phyloP scores from a whole-genome alignment of 1,139 yeast species.

The Diutina scorzettiae region DNA sequence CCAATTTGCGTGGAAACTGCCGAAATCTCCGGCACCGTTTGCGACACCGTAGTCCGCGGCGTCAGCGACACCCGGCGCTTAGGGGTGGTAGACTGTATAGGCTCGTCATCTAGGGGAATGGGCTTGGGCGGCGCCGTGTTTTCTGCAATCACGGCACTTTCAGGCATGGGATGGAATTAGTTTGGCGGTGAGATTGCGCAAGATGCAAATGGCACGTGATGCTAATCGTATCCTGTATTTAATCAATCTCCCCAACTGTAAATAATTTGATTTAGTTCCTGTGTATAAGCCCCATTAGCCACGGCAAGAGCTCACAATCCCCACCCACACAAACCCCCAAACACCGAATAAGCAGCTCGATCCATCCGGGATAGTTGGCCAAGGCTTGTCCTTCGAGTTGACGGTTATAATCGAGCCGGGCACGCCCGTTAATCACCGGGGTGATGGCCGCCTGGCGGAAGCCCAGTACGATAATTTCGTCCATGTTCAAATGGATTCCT shows the following conservation, averaged over 20 bases:
- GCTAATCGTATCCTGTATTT: too few species aligned
- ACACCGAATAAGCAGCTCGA: neutral
- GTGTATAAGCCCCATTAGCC: too few species aligned
- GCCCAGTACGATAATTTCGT: neutral
- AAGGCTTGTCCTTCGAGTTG: neutral
- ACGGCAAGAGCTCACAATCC: neutral
- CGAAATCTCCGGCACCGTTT: too few species aligned
- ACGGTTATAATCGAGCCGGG: neutral
- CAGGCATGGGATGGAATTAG: too few species aligned
- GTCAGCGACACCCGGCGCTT: neutral
- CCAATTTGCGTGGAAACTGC: neutral
- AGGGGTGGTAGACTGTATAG: neutral
- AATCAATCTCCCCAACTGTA: too few species aligned
- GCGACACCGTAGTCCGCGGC: neutral
- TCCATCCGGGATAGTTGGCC: neutral
- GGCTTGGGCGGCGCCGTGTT: too few species aligned
- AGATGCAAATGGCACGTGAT: too few species aligned
- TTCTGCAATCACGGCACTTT: too few species aligned
- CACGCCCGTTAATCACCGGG: neutral
- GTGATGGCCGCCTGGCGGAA: slow-evolving; percentile 1
- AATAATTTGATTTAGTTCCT: too few species aligned
- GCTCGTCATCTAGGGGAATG: too few species aligned
- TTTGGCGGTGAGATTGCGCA: too few species aligned
- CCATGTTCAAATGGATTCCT: neutral
- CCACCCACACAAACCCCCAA: neutral